Conservation (phyloP, 1,139 yeast genomes). For the Protomyces arabidopsidicola region DNA sequence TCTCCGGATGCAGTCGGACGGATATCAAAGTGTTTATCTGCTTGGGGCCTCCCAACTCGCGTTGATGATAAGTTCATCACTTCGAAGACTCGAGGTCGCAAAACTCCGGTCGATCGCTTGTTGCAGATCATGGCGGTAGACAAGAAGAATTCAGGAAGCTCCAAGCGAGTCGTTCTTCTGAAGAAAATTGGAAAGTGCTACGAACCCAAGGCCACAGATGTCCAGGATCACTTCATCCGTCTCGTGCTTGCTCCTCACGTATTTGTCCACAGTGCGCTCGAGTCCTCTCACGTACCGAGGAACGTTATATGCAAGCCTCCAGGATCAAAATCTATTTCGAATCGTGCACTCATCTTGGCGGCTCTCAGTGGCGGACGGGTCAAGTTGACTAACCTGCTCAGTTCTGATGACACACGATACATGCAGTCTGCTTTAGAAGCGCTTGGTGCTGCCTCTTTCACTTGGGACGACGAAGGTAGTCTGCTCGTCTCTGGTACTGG, state of each 20-base stretch:
- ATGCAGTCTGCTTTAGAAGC: conserved; percentile 83
- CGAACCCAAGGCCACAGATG: conserved; percentile 82
- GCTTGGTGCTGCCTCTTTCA: conserved; percentile 74
- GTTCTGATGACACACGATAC: conserved; percentile 90
- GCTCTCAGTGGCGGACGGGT: conserved; percentile 87
- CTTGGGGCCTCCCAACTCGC: conserved; percentile 80
- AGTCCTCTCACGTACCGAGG: neutral
- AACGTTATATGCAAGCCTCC: conserved; percentile 66
- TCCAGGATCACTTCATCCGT: conserved; percentile 72
- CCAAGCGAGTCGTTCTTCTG: conserved; percentile 78
- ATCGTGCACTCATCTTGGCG: conserved; percentile 87
- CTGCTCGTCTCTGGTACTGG: conserved; percentile 80
- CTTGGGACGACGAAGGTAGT: conserved; percentile 74
- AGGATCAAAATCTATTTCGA: conserved; percentile 94
- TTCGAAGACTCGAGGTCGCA: conserved; percentile 62
- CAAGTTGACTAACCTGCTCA: conserved; percentile 74
- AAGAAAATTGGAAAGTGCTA: conserved; percentile 82
- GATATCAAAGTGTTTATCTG: conserved; percentile 70
- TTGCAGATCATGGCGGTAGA: conserved; percentile 88
- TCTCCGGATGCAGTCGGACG: conserved; percentile 94
- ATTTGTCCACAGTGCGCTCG: conserved; percentile 34
- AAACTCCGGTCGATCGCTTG: conserved; percentile 66
- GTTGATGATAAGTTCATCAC: conserved; percentile 68
- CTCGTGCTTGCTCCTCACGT: conserved; percentile 51
- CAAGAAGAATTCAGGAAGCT: conserved; percentile 90